These are phyloP conservation scores for Lepraria neglecta DNA, from an alignment of 495 filamentous ascomycete species.

Conservation along the genomic window DNA sequence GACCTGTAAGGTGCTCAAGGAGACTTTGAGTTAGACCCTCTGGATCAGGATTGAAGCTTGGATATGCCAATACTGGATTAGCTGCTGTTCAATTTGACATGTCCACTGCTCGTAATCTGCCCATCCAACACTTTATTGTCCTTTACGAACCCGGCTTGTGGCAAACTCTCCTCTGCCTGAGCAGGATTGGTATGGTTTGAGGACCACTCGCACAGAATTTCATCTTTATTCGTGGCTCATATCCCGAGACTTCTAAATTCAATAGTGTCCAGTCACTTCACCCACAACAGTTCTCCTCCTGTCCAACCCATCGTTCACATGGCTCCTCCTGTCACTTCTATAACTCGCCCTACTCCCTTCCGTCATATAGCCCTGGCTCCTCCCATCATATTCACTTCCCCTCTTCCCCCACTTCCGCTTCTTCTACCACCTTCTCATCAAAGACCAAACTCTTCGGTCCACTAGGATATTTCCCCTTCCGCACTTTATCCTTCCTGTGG, in stretches of 20 bases:
- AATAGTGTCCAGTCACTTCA: slow-evolving; percentile 13
- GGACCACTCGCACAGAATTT: neutral
- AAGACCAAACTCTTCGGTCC: slow-evolving; percentile 20
- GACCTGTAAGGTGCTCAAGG: no score
- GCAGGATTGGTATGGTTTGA: no score
- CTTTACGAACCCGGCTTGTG: no score
- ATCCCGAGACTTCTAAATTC: neutral
- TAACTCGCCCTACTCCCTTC: slow-evolving; percentile 1
- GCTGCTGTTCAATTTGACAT: no score
- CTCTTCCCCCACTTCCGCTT: slow-evolving; percentile 22
- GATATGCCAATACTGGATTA: no score
- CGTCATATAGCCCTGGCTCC: neutral
- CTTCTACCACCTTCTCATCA: slow-evolving; percentile 25
- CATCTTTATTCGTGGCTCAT: no score
- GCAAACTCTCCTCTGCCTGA: no score
- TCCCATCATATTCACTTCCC: neutral
- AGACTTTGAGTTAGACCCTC: no score
- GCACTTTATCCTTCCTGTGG: slow-evolving; percentile 33
- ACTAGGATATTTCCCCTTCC: slow-evolving; percentile 30
- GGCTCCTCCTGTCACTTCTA: neutral
- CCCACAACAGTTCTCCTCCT: slow-evolving; percentile 6
- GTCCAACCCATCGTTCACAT: slow-evolving; percentile 4
- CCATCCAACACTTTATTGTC: no score
- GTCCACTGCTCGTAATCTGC: no score
- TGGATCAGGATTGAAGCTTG: no score